Conservation (phyloP, 306 rosid genomes). For the Cicer cuneatum region DNA sequence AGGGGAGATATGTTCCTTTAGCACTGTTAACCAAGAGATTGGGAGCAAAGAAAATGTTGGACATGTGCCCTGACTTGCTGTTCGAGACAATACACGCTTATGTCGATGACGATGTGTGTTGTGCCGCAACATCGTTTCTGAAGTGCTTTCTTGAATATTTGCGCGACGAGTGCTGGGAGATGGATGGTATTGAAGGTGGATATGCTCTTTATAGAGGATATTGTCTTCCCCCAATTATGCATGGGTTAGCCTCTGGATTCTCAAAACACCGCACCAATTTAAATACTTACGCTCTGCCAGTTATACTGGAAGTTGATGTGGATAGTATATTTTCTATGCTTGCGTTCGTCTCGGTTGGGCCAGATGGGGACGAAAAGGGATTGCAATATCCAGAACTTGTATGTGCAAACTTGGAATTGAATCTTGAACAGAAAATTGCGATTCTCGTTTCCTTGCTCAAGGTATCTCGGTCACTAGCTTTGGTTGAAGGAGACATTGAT, state of each 20-base stretch:
- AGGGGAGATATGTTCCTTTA: constrained; percentile 95
- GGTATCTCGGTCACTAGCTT: constrained; percentile 89
- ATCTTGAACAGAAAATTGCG: constrained; percentile 88
- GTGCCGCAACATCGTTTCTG: constrained; percentile 87
- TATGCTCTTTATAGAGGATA: constrained; percentile 75
- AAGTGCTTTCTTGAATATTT: constrained; percentile 84
- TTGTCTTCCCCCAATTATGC: constrained; percentile 77
- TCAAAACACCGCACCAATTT: constrained; percentile 91
- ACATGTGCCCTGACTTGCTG: constrained; percentile 67
- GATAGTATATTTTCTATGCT: constrained; percentile 92
- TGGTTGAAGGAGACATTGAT: constrained; percentile 93
- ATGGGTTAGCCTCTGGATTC: constrained; percentile 89
- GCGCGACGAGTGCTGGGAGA: constrained; percentile 92
- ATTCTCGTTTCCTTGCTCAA: constrained; percentile 90
- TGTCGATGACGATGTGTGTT: constrained; percentile 90
- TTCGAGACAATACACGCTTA: constrained; percentile 73
- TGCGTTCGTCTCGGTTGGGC: constrained; percentile 72
- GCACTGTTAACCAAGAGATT: constrained; percentile 84
- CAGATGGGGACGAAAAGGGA: constrained; percentile 54
- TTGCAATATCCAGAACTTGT: constrained; percentile 55
- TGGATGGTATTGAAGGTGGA: constrained; percentile 86
- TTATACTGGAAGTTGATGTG: constrained; percentile 82
- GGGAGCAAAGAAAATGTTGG: constrained; percentile 79
- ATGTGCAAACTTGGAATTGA: constrained; percentile 57
- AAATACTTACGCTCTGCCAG: constrained; percentile 87